Percentiles rank a stretch among this genome's conserved stretches.
Evolutionary conservation across 2,329 filamentous ascomycete species (phyloP).

Genomic region (Penicillium sp.): DNA sequence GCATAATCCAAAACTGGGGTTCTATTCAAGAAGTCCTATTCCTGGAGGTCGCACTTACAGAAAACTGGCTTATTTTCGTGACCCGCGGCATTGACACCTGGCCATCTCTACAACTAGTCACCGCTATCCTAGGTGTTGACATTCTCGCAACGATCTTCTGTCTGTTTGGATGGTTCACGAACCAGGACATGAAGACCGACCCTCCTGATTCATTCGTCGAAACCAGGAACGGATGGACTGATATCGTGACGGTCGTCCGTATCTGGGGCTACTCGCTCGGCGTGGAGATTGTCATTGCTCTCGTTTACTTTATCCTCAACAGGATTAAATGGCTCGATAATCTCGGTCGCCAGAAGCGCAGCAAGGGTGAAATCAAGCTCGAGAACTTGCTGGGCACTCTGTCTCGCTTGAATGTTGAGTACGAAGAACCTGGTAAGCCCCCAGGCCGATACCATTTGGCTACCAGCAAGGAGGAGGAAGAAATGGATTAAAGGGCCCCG

Average conservation of each 20-base stretch:
- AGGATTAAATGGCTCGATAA: slow-evolving; percentile 47
- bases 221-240: slow-evolving; percentile 55
- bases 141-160: slow-evolving; percentile 71
- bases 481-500: slow-evolving; percentile 34
- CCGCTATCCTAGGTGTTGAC: slow-evolving; percentile 70
- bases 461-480: slow-evolving; percentile 46
- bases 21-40: slow-evolving; percentile 78
- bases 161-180: slow-evolving; percentile 72
- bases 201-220: slow-evolving; percentile 31
- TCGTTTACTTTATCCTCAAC: slow-evolving; percentile 51
- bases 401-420: slow-evolving; percentile 50
- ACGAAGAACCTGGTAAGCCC: slow-evolving; percentile 48
- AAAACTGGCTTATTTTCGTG: slow-evolving; percentile 97
- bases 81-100: slow-evolving; percentile 76
- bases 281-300: slow-evolving; percentile 52
- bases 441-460: slow-evolving; percentile 45
- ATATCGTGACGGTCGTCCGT: slow-evolving; percentile 56
- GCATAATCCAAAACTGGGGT: slow-evolving; percentile 72
- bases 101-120: slow-evolving; percentile 71
- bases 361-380: slow-evolving; percentile 50
- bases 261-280: slow-evolving; percentile 54
- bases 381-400: slow-evolving; percentile 53
- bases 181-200: slow-evolving; percentile 41
- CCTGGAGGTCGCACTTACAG: slow-evolving; percentile 84
- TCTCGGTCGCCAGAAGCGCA: slow-evolving; percentile 49